A percentile compares a stretch with the other conserved stretches of the same genome.
Evolutionary conservation across 768 basidiomycete species (phyloP).

Genomic region (Calocera viscosa): DNA sequence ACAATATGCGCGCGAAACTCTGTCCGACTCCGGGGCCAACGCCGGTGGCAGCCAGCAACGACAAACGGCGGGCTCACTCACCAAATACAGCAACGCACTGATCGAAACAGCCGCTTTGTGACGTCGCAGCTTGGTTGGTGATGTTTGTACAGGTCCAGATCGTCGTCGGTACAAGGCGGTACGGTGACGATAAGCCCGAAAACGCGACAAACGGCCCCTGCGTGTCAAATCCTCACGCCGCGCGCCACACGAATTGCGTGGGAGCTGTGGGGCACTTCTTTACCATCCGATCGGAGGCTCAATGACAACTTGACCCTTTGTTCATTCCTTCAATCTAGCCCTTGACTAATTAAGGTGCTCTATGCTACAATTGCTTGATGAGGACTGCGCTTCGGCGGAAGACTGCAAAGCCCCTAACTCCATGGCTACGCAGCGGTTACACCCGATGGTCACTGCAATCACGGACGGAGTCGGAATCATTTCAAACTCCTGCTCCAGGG

Average conservation of each 20-base stretch:
- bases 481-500: background rate
- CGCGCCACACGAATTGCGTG: background rate
- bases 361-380: background rate
- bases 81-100: no score
- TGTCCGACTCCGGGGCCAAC: background rate
- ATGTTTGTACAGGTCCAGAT: background rate
- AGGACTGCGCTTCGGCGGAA: background rate
- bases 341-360: background rate
- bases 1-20: slow-evolving; percentile 2
- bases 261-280: background rate
- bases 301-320: background rate
- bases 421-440: background rate
- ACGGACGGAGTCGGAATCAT: background rate
- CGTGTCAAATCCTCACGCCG: background rate
- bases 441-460: background rate
- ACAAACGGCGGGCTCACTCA: no score
- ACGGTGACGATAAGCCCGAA: background rate
- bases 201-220: no score
- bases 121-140: background rate
- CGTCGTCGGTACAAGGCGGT: background rate
- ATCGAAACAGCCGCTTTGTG: background rate
- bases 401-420: background rate
- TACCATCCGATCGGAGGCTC: background rate
- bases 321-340: background rate
- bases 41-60: background rate